These are phyloP conservation scores for Aspergillus sp. DNA, from an alignment of 2,329 filamentous ascomycete species.

Conservation along the genomic window DNA sequence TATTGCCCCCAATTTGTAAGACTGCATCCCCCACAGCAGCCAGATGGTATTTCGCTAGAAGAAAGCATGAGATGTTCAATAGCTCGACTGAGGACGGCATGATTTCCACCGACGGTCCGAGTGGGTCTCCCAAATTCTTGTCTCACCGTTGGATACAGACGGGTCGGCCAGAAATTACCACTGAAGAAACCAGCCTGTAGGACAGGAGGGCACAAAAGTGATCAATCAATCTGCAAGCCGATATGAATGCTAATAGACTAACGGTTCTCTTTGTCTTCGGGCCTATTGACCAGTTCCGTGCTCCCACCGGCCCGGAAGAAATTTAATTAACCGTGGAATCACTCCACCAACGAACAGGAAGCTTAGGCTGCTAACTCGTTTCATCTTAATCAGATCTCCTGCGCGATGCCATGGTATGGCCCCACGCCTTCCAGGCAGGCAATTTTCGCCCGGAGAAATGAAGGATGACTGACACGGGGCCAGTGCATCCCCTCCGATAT, in stretches of 20 bases:
- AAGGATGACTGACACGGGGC: slow-evolving; percentile 5
- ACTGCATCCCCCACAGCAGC: neutral
- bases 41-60: neutral
- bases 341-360: slow-evolving; percentile 10
- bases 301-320: slow-evolving; percentile 5
- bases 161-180: slow-evolving; percentile 2
- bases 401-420: slow-evolving; percentile 6
- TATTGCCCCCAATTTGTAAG: neutral
- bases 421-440: slow-evolving; percentile 1
- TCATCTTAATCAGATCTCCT: slow-evolving; percentile 7
- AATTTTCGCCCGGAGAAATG: slow-evolving; percentile 9
- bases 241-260: slow-evolving; percentile 2
- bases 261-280: neutral
- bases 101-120: neutral
- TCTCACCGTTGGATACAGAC: slow-evolving; percentile 1
- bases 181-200: neutral
- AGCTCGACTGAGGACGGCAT: neutral
- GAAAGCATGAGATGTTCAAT: neutral
- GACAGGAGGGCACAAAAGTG: neutral
- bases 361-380: slow-evolving; percentile 6
- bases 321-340: slow-evolving; percentile 5
- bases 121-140: neutral
- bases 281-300: slow-evolving; percentile 3
- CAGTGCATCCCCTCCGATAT: neutral
- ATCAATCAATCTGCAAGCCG: neutral